Base-by-base conservation (phyloP, 495 filamentous ascomycete species). In the Penicillium cataractarum region DNA sequence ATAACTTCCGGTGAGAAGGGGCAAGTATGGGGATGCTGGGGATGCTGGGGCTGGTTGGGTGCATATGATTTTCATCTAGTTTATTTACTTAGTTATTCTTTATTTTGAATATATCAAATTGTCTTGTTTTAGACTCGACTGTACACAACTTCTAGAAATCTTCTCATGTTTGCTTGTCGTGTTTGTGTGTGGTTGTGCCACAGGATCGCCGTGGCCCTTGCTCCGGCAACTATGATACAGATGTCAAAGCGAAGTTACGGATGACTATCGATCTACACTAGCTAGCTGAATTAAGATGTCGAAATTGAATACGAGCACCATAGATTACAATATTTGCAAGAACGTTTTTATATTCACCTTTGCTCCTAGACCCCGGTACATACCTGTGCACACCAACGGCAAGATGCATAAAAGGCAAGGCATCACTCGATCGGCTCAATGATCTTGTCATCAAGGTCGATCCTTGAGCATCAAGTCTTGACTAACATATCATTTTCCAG, bases 1-100 rank as follows among this genome's bases (percentile, higher is more conserved):
- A 54, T 35, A 21, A 21, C 51, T 54, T 35, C 51, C 51, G 51
- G 51, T 54, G 51, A 54, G 51, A 52, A 52, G 51, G 51, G 27
- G 29, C 5, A 35, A 32, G 27, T 54, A 54, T 54, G 51, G 51
- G 51, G n/a, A 35, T 54, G 51, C 31, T 35, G 24, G 46, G 24
- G 15, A 50, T 50, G 15, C 9, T 50, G 7, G 26, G 46, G 6
- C 5, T 9, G 2, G 8, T 24, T 22, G 42, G 42, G 24, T 46
- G n/a, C n/a, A n/a, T n/a, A n/a, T 31, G 29, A 31, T 31, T 24
- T 46, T 22, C 35, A 4, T 39, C 12, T 17, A 12, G 24, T 24
- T 21, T 21, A 19, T 46, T n/a, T 9, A 17, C 21, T 42, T n/a
- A 6, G 19, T 4, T 21, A 19, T 19, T 6, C 4, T 42, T 21